Evolutionary conservation across 2,329 filamentous ascomycete genomes (phyloP).

Genomic region (Lachnellula subtilissima): DNA sequence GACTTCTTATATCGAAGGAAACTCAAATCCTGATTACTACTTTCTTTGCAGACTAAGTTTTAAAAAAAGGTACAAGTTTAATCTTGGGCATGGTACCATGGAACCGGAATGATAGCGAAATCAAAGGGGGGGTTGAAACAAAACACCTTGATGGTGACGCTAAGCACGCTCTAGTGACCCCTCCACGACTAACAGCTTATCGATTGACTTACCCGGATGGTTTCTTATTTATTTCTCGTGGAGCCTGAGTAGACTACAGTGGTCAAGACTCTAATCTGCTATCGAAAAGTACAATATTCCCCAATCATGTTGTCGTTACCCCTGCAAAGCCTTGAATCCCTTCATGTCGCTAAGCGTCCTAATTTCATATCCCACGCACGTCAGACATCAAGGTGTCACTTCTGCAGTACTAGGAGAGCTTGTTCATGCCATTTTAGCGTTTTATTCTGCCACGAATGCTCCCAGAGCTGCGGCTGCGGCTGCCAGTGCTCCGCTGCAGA

Average conservation of each 20-base stretch:
- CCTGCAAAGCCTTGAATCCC: background rate
- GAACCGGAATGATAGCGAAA: background rate
- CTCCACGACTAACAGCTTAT: background rate
- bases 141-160: conserved; percentile 15
- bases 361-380: background rate
- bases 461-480: conserved; percentile 3
- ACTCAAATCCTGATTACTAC: no score
- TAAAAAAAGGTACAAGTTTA: no score
- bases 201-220: background rate
- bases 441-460: background rate
- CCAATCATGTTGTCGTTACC: background rate
- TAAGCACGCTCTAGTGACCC: background rate
- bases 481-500: conserved; percentile 5
- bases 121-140: background rate
- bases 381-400: conserved; percentile 1
- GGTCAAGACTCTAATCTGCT: background rate
- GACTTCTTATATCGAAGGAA: no score
- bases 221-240: background rate
- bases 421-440: background rate
- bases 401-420: background rate
- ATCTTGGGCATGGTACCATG: no score
- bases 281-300: background rate
- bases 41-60: no score
- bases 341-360: no score
- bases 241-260: background rate